A percentile compares a stretch with the other conserved stretches of the same genome.
phyloP scores from a whole-genome alignment of 2,329 filamentous ascomycete genomes.

The Aureobasidium mangrovei region DNA sequence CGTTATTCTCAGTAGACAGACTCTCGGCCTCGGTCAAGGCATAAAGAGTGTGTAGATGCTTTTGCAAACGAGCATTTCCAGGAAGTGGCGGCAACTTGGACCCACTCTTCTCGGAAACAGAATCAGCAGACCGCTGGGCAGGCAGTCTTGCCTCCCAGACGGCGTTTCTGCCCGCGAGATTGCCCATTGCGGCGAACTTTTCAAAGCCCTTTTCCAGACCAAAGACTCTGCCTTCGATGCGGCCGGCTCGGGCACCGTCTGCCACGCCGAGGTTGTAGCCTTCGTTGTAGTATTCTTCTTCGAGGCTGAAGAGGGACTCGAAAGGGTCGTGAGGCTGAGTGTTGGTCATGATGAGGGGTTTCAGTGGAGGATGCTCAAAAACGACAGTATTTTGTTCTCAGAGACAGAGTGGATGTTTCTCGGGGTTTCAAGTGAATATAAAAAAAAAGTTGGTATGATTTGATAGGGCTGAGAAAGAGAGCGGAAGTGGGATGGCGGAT shows the following conservation, averaged over 20 bases:
- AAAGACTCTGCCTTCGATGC: slow-evolving; percentile 80
- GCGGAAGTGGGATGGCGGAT: slow-evolving; percentile 6
- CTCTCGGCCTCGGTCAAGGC: slow-evolving; percentile 71
- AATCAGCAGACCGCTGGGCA: slow-evolving; percentile 2
- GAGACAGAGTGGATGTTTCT: too few relatives aligned
- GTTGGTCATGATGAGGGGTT: neutral
- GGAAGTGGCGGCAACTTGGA: slow-evolving; percentile 37
- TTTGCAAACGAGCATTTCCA: slow-evolving; percentile 58
- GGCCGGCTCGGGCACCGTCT: slow-evolving; percentile 70
- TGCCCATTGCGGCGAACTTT: slow-evolving; percentile 76
- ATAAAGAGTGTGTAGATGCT: slow-evolving; percentile 67
- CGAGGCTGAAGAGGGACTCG: slow-evolving; percentile 49
- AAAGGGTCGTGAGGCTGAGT: slow-evolving; percentile 30
- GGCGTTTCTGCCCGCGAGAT: slow-evolving; percentile 65
- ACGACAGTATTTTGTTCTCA: too few relatives aligned
- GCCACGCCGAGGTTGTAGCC: slow-evolving; percentile 66
- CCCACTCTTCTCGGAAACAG: neutral
- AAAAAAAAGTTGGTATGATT: neutral
- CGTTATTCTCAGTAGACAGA: slow-evolving; percentile 70
- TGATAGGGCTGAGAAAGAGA: neutral
- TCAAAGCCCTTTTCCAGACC: slow-evolving; percentile 90
- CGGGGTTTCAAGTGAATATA: neutral
- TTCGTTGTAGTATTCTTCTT: slow-evolving; percentile 68
- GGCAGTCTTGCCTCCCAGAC: slow-evolving; percentile 69
- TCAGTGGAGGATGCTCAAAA: too few relatives aligned